Conservation (phyloP, 1,139 yeast species). For the Candida tetrigidarum region DNA sequence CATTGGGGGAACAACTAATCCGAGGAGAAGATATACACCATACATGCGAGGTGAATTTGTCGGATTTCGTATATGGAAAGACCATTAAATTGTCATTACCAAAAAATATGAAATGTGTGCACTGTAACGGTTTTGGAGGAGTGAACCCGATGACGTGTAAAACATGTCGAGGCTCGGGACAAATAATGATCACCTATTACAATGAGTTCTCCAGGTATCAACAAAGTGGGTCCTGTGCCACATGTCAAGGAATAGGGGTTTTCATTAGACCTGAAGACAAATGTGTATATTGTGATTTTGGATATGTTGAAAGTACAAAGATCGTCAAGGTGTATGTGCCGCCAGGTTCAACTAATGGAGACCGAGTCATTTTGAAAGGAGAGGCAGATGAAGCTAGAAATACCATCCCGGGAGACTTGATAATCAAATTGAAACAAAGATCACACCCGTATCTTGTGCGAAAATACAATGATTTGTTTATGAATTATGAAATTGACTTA, state of each 20-base stretch:
- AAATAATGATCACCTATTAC: conserved; percentile 32
- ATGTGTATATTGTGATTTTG: conserved; percentile 37
- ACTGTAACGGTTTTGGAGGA: conserved; percentile 45
- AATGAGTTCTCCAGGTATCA: conserved; percentile 40
- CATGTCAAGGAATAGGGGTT: conserved; percentile 43
- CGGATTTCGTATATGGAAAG: conserved; percentile 45
- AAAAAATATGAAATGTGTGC: conserved; percentile 35
- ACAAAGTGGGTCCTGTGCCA: conserved; percentile 37
- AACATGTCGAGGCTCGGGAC: conserved; percentile 44
- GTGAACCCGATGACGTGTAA: conserved; percentile 36
- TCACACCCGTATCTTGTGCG: conserved; percentile 50
- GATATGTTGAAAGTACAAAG: conserved; percentile 48
- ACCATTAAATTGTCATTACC: conserved; percentile 46
- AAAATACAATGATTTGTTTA: conserved; percentile 50
- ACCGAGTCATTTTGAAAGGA: conserved; percentile 53
- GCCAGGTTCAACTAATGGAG: conserved; percentile 58
- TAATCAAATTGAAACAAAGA: conserved; percentile 45
- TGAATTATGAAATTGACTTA: conserved; percentile 51
- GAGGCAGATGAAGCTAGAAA: conserved; percentile 69
- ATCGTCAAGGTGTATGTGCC: conserved; percentile 53
- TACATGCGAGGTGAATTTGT: conserved; percentile 39
- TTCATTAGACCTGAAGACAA: conserved; percentile 25
- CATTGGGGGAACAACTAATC: conserved; percentile 16
- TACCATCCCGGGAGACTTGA: conserved; percentile 68
- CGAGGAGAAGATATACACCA: conserved; percentile 48